Percentiles rank a stretch among this genome's conserved stretches.
phyloP scores from a whole-genome alignment of 2,329 filamentous ascomycete species.

The Fusarium sp. region DNA sequence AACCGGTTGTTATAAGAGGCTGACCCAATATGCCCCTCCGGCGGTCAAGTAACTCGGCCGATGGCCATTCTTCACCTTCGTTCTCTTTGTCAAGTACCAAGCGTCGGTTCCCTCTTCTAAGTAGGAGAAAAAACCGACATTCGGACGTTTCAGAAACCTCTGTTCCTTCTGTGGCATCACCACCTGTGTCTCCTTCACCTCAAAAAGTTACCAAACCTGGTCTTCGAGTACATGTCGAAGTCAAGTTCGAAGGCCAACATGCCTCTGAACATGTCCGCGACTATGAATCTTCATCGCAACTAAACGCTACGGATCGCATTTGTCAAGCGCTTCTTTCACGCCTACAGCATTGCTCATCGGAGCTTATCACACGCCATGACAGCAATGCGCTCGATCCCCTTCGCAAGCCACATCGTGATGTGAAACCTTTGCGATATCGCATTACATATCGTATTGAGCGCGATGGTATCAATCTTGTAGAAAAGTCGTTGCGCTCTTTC shows the following conservation, averaged over 20 bases:
- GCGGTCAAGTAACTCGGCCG: slow-evolving; percentile 44
- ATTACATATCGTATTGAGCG: slow-evolving; percentile 60
- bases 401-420: slow-evolving; percentile 47
- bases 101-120: slow-evolving; percentile 48
- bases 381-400: slow-evolving; percentile 57
- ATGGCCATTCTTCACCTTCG: slow-evolving; percentile 40
- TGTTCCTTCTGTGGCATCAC: slow-evolving; percentile 20
- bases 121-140: slow-evolving; percentile 43
- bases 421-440: slow-evolving; percentile 61
- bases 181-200: slow-evolving; percentile 22
- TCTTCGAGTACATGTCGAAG: slow-evolving; percentile 57
- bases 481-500: slow-evolving; percentile 61
- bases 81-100: slow-evolving; percentile 44
- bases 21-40: slow-evolving; percentile 42
- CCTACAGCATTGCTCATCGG: slow-evolving; percentile 62
- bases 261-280: slow-evolving; percentile 57
- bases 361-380: slow-evolving; percentile 66
- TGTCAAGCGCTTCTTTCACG: slow-evolving; percentile 62
- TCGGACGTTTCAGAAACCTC: slow-evolving; percentile 42
- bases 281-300: slow-evolving; percentile 59
- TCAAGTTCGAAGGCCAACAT: slow-evolving; percentile 59
- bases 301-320: slow-evolving; percentile 59
- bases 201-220: slow-evolving; percentile 32
- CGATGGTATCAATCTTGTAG: slow-evolving; percentile 55
- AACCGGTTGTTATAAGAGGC: slow-evolving; percentile 12